Base-by-base conservation (phyloP, 345 rosid genomes). In the Eucalyptus marginata region DNA sequence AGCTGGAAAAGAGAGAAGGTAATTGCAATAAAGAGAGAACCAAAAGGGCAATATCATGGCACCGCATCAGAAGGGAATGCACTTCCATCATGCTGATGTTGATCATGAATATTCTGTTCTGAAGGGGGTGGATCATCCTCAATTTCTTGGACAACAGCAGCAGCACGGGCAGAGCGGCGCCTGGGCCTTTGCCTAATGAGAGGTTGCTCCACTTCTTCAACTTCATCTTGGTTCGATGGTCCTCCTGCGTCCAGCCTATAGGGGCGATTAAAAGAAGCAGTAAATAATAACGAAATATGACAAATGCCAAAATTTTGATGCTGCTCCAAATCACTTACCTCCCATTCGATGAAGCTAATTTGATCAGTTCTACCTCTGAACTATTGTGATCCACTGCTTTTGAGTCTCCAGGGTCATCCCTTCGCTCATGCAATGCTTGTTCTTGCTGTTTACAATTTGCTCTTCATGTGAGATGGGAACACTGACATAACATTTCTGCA, bases 61-160 rank as follows among this genome's bases (percentile, higher is more conserved):
- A 95, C 98, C 96, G 94, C 99, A 90, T 97, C 98, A 80, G 99
- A 93, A 88, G 96, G 94, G 89, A 97, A 95, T 80, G 89, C 88
- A 90, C 90, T 91, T 90, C 94, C 96, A 88, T 90, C 92, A 86
- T 86, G 92, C 49, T 56, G 94, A 58, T 93, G 94, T 90, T 90
- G 93, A 89, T 87, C 86, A 90, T 90, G 91, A 86, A 47, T 54
- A 86, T 91, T 92, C 86, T 88, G 95, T 90, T 91, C 94, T 86
- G 96, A 95, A 86, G 94, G 88, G 46, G 96, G 95, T n/a, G 93
- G 91, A 76, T 93, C 94, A 88, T 86, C 90, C 87, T 93, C 95
- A 89, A 87, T 58, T 90, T 93, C 96, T 87, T 89, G 90, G 84
- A 89, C 92, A 90, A 95, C 92, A 58, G 91, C 96, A 88, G 90